These are phyloP conservation scores for Fraxinus pennsylvanica DNA, from an alignment of 257 asterid species.

Conservation along the genomic window DNA sequence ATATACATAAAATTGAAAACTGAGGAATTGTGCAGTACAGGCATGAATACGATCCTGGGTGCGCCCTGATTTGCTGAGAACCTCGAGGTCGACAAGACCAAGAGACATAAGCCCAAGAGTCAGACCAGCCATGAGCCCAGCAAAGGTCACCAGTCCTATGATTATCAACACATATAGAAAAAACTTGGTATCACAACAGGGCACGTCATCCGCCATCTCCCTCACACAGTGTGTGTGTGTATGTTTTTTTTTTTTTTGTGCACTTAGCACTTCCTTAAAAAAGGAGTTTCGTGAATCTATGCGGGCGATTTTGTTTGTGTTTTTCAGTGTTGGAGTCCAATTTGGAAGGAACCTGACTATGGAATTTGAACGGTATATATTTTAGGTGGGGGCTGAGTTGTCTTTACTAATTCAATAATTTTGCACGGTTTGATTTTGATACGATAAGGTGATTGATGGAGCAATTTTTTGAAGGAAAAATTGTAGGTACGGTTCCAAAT, in stretches of 20 bases:
- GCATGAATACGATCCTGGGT: constrained; percentile 88
- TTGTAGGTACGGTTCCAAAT: too few relatives aligned
- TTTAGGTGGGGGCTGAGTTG: constrained; percentile 11
- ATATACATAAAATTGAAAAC: neutral
- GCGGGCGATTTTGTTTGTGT: constrained; percentile 27
- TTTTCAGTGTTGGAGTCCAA: constrained; percentile 3
- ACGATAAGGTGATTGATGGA: neutral
- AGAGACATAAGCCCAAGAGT: constrained; percentile 99
- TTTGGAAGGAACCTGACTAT: constrained; percentile 20
- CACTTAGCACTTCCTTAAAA: constrained; percentile 24
- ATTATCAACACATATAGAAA: constrained; percentile 46
- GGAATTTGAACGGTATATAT: neutral
- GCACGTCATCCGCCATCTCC: constrained; percentile 63
- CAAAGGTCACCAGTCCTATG: constrained; percentile 77
- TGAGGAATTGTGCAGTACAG: constrained; percentile 42
- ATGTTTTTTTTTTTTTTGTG: constrained; percentile 2
- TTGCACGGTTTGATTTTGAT: constrained; percentile 12
- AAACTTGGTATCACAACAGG: constrained; percentile 63
- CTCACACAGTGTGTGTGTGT: constrained; percentile 11
- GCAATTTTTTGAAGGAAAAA: too few relatives aligned
- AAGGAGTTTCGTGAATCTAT: constrained; percentile 25
- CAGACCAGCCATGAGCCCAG: constrained; percentile 97
- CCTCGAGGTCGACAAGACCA: constrained; percentile 98
- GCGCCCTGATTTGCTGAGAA: constrained; percentile 93
- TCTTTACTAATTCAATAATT: neutral